phyloP scores from a whole-genome alignment of 2,329 filamentous ascomycete genomes.

The Fusarium sp. region DNA sequence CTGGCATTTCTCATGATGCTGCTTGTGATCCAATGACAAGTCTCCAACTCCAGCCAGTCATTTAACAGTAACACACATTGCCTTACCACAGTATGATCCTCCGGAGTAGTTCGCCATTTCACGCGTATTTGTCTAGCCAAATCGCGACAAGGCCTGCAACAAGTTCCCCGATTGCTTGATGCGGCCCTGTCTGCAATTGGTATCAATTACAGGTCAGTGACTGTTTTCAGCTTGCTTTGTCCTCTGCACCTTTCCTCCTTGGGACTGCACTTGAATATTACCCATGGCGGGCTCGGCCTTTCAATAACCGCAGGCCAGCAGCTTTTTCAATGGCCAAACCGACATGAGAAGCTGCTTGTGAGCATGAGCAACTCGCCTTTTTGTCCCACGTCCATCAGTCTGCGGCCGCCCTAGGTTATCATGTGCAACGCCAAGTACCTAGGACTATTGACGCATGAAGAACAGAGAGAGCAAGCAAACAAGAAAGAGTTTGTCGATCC shows the following conservation, averaged over 20 bases:
- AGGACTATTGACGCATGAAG: not conserved
- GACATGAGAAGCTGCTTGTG: conserved; percentile 1
- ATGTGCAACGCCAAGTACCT: conserved; percentile 19
- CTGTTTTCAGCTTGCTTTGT: conserved; percentile 38
- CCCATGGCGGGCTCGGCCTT: conserved; percentile 28
- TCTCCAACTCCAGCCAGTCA: not conserved
- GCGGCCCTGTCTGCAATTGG: not conserved
- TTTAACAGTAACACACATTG: conserved; percentile 2
- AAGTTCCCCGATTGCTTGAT: conserved; percentile 12
- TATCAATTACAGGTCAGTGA: conserved; percentile 4
- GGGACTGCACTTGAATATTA: conserved; percentile 15
- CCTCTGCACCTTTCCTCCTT: conserved; percentile 39
- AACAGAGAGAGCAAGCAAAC: not conserved
- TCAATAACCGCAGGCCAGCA: conserved; percentile 23
- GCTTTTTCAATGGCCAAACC: conserved; percentile 2
- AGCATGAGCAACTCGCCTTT: conserved; percentile 25
- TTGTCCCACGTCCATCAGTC: conserved; percentile 28
- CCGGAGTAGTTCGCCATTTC: conserved; percentile 18
- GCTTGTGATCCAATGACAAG: not conserved
- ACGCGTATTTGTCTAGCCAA: conserved; percentile 15
- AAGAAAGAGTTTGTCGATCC: not conserved
- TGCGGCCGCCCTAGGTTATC: conserved; percentile 12
- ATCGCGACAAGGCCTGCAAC: conserved; percentile 9
- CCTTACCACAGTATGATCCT: not conserved
- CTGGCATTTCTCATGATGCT: conserved; percentile 18